Conservation (phyloP, 179 eudicot species). For the Vitellaria paradoxa region DNA sequence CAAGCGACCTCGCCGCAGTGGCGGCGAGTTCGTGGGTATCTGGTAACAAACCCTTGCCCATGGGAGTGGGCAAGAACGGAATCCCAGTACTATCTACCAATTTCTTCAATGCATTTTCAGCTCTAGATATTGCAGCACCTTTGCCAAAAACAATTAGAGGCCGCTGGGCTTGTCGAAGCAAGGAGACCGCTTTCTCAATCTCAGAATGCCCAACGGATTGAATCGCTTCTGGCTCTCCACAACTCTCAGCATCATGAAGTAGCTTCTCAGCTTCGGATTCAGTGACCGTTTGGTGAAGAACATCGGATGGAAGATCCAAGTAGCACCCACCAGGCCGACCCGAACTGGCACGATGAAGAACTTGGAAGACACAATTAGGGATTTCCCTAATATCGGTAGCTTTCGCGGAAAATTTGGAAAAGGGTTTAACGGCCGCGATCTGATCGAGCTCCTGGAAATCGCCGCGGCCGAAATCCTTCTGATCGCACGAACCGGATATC, state of each 20-base stretch:
- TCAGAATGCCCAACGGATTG: conserved; percentile 15
- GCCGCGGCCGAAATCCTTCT: conserved; percentile 57
- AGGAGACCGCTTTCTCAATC: conserved; percentile 52
- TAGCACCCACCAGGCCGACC: conserved; percentile 89
- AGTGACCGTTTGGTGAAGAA: conserved; percentile 64
- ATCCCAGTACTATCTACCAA: conserved; percentile 81
- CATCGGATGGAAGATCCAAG: conserved; percentile 74
- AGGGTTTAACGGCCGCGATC: conserved; percentile 62
- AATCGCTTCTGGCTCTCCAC: conserved; percentile 5
- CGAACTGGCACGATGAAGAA: conserved; percentile 30
- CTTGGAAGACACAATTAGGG: conserved; percentile 46
- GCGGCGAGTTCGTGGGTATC: conserved; percentile 86
- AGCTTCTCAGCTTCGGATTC: conserved; percentile 55
- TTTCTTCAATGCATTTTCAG: conserved; percentile 47
- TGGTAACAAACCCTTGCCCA: conserved; percentile 90
- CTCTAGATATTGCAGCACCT: conserved; percentile 75
- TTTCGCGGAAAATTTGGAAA: conserved; percentile 59
- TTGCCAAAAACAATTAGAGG: conserved; percentile 89
- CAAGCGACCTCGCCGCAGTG: conserved; percentile 80
- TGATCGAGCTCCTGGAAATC: conserved; percentile 98
- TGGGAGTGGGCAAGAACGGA: conserved; percentile 91
- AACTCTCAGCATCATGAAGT: conserved; percentile 32
- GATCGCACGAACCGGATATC: conserved; percentile 87
- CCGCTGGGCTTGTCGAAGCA: conserved; percentile 57
- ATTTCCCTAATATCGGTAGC: conserved; percentile 41